Conservation (phyloP, 371 early-diverging fungal species). For the Apophysomyces sp. region DNA sequence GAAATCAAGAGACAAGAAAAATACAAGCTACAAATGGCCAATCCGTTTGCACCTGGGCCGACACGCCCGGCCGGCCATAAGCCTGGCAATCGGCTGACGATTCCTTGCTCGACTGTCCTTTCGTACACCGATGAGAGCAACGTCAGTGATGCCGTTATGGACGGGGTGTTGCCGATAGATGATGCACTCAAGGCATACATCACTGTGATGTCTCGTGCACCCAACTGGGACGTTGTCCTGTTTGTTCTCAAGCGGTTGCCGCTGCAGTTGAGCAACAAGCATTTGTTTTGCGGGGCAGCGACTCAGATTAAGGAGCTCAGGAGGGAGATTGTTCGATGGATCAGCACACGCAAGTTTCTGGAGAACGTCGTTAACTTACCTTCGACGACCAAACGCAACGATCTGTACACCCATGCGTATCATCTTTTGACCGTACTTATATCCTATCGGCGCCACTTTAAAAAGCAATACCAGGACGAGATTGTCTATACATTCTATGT, state of each 20-base stretch:
- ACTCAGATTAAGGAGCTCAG: conserved; percentile 55
- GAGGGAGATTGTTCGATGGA: conserved; percentile 49
- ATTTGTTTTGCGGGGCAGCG: conserved; percentile 64
- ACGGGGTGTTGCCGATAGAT: conserved; percentile 19
- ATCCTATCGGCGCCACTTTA: conserved; percentile 74
- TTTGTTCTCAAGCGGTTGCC: conserved; percentile 65
- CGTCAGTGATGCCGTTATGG: conserved; percentile 19
- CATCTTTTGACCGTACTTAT: conserved; percentile 69
- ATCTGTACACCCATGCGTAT: conserved; percentile 67
- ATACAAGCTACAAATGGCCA: conserved; percentile 6
- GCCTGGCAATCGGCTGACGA: background rate
- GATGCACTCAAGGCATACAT: conserved; percentile 53
- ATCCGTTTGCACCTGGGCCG: conserved; percentile 12
- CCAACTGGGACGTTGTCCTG: conserved; percentile 63
- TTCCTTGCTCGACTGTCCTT: conserved; percentile 31
- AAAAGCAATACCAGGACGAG: conserved; percentile 69
- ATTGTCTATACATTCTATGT: conserved; percentile 76
- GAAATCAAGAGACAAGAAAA: conserved; percentile 7
- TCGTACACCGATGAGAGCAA: conserved; percentile 36
- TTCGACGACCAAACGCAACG: conserved; percentile 55
- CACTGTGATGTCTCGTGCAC: conserved; percentile 59
- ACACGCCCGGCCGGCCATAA: background rate
- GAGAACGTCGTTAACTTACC: conserved; percentile 56
- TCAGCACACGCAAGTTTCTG: conserved; percentile 54
- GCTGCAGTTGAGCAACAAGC: conserved; percentile 70